Evolutionary conservation across 1,284 basidiomycete species (phyloP).

Genomic region (Cystobasidium sp.): DNA sequence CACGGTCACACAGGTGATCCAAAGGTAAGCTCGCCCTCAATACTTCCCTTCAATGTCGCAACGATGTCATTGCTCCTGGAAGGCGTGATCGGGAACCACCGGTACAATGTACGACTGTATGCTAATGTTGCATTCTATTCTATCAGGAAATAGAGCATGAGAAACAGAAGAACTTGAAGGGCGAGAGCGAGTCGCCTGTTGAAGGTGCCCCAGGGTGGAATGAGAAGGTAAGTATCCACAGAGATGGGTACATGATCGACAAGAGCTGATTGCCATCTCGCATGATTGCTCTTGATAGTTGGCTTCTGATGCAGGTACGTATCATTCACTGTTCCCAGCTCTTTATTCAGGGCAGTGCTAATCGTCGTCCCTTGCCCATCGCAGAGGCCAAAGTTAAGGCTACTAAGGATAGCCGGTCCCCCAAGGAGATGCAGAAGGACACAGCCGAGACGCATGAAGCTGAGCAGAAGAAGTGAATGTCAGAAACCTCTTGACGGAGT

Average conservation of each 20-base stretch:
- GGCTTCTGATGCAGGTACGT: slow-evolving; percentile 27
- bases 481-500: neutral
- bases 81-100: neutral
- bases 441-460: slow-evolving; percentile 22
- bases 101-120: neutral
- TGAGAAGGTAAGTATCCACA: slow-evolving; percentile 21
- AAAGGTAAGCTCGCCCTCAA: slow-evolving; percentile 2
- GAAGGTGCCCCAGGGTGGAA: slow-evolving; percentile 31
- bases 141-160: slow-evolving; percentile 31
- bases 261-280: neutral
- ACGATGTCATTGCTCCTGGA: neutral
- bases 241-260: neutral
- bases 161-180: slow-evolving; percentile 40
- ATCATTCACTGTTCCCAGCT: neutral
- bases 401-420: slow-evolving; percentile 26
- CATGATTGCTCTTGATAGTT: neutral
- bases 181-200: slow-evolving; percentile 25
- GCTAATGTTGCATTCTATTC: neutral
- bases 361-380: neutral
- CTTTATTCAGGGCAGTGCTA: neutral
- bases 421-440: slow-evolving; percentile 32
- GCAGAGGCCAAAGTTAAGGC: slow-evolving; percentile 35
- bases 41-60: neutral
- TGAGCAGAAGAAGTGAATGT: slow-evolving; percentile 9
- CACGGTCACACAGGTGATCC: slow-evolving; percentile 27